Base-by-base conservation (phyloP, 164 flowering plant species). In the Umbilicus rupestris region DNA sequence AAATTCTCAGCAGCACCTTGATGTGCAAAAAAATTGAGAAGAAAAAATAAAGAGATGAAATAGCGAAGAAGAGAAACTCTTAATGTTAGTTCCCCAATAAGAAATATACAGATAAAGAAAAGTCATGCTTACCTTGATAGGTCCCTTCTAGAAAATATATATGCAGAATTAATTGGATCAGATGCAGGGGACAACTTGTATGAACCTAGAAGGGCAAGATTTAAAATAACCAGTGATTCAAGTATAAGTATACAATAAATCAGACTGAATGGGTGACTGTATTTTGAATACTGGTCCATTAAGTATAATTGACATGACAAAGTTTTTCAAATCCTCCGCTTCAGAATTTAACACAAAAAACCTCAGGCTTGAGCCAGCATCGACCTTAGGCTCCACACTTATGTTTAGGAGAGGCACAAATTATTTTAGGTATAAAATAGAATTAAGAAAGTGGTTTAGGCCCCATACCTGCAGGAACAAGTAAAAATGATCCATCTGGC, bases 401-500 rank as follows among this genome's bases (percentile, higher is more conserved):
- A 46, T 46, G 50, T 17, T 3, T 35, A 49, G 8, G 20, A 22
- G 26, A 49, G 26, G 20, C 6, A 49, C 9, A 7, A 10, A 26
- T 26, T 52, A 3, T 26, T 9, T 24, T 10, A 10, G 7, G 17
- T 24, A 11, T 24, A 14, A 24, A 50, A 52, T 24, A 16, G 15
- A 26, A 22, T 26, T 24, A 2, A 4, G 1, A 24, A 8, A 24
- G 8, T 7, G 19, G 19, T 28, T 55, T 55, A 2, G 17, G 14
- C 60, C 60, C 33, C 39, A 57, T 75, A 95, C 99, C 99, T 80
- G 97, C 97, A 67, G 99, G 99, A 28, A 78, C 94, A 63, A 95
- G 71, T 70, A 95, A 78, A 82, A 95, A 92, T 17, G 97, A 88
- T 37, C 99, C 99, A 82, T 95, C 99, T 68, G 96, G 96, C 7